These are phyloP conservation scores for Paecilomyces sp. DNA, from an alignment of 2,329 filamentous ascomycete genomes.

Conservation along the genomic window DNA sequence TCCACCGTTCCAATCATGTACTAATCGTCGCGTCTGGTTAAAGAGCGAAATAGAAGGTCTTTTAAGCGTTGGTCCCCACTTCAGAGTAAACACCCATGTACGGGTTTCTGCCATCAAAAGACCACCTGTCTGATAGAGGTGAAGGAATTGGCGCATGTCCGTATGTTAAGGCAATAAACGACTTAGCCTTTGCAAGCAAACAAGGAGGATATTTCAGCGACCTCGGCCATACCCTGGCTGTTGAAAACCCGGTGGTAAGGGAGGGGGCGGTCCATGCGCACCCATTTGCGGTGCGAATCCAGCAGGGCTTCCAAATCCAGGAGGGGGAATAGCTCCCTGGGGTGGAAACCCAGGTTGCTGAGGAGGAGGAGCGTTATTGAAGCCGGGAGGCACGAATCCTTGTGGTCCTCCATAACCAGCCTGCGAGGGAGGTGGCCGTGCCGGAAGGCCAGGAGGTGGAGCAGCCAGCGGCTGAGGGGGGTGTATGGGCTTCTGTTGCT, in stretches of 20 bases:
- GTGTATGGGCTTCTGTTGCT: constrained; percentile 48
- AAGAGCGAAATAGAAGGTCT: neutral
- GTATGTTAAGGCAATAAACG: neutral
- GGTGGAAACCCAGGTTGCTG: constrained; percentile 23
- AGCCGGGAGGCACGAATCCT: constrained; percentile 33
- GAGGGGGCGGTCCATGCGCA: constrained; percentile 21
- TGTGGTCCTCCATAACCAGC: constrained; percentile 59
- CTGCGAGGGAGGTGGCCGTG: constrained; percentile 62
- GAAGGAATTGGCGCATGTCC: neutral
- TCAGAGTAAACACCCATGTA: neutral
- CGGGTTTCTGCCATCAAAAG: neutral
- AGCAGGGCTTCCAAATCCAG: constrained; percentile 44
- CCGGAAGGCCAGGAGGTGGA: constrained; percentile 51
- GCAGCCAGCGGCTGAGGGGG: constrained; percentile 45
- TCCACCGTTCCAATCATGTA: neutral
- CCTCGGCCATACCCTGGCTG: constrained; percentile 30
- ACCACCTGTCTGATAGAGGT: neutral
- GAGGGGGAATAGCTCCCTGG: constrained; percentile 41
- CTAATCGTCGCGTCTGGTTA: neutral
- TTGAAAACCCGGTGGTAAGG: constrained; percentile 37
- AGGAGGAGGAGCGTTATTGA: constrained; percentile 23
- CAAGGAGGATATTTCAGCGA: constrained; percentile 19
- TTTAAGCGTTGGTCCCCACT: neutral
- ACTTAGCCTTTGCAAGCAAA: neutral
- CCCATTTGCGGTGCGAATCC: constrained; percentile 36